Evolutionary conservation across 257 asterid genomes (phyloP).

Genomic region (Solanum pinnatisectum): DNA sequence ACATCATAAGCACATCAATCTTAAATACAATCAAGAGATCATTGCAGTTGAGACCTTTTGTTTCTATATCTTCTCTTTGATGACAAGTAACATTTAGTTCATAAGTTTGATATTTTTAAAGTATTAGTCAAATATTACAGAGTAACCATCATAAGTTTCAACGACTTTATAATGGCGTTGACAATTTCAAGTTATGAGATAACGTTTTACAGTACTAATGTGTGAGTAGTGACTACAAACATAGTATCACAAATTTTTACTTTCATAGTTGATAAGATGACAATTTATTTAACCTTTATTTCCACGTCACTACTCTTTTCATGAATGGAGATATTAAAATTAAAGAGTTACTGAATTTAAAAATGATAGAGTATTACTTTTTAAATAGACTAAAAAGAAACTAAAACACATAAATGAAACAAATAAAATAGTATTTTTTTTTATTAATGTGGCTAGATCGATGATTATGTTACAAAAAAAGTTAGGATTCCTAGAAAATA

Average conservation of each 20-base stretch:
- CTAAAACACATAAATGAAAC: too few relatives aligned
- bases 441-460: not conserved
- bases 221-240: not conserved
- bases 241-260: not conserved
- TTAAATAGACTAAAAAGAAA: too few relatives aligned
- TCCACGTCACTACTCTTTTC: not conserved
- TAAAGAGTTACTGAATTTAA: not conserved
- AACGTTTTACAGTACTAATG: not conserved
- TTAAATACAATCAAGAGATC: not conserved
- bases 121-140: not conserved
- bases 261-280: not conserved
- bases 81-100: not conserved
- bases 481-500: too few relatives aligned
- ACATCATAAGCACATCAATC: not conserved
- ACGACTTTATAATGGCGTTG: not conserved
- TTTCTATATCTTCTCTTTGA: not conserved
- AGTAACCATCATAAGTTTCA: not conserved
- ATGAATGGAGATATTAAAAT: not conserved
- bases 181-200: not conserved
- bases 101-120: not conserved
- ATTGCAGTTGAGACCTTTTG: not conserved
- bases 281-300: not conserved
- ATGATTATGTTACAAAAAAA: not conserved
- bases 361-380: not conserved
- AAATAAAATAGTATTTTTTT: too few relatives aligned